Base-by-base conservation (phyloP, 176 grass and related monocot species). In the Oryza meyeriana region DNA sequence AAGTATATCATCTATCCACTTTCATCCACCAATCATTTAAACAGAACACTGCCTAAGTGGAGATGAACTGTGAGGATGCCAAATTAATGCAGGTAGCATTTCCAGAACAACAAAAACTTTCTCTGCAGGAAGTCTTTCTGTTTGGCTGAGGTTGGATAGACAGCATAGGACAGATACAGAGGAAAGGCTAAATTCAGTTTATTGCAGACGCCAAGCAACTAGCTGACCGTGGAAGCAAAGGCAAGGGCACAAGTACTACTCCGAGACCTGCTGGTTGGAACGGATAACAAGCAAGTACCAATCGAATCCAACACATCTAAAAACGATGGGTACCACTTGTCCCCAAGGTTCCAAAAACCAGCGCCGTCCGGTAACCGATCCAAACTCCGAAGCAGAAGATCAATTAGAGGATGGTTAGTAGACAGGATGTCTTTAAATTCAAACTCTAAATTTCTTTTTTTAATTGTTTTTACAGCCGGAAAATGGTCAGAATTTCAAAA, bases 181-280 rank as follows among this genome's bases (percentile, higher is more conserved):
- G 48, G 20, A 18, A 18, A 48, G 45, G 45, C 20, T 55, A 22
- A n/a, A 55, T 55, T 55, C 18, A 58, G 13, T 58, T n/a, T 66
- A 39, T 66, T 66, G 41, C 10, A 59, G 3, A 59, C 47, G 66
- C 14, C 48, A 81, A 59, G 66, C 65, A 71, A 29, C 24, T 3
- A 68, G 14, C 32, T 69, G 45, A 80, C 55, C 22, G 42, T 80
- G 45, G 32, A 80, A 30, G 45, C 65, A 22, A 80, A 69, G 33
- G 47, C 79, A 71, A 32, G 32, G 45, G 22, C 76, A 25, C 29
- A n/a, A n/a, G 12, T 45, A 36, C 52, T 58, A 24, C 17, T 52
- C 20, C 7, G 22, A 24, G 9, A 38, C 22, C 61, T n/a, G 26
- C 5, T 66, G 61, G 61, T 66, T 79, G 38, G 59, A 12, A 10